Evolutionary conservation across 1,284 basidiomycete species (phyloP), one percentile per base, ranked within the genome.

Genomic region (Trichosporon sp.): DNA sequence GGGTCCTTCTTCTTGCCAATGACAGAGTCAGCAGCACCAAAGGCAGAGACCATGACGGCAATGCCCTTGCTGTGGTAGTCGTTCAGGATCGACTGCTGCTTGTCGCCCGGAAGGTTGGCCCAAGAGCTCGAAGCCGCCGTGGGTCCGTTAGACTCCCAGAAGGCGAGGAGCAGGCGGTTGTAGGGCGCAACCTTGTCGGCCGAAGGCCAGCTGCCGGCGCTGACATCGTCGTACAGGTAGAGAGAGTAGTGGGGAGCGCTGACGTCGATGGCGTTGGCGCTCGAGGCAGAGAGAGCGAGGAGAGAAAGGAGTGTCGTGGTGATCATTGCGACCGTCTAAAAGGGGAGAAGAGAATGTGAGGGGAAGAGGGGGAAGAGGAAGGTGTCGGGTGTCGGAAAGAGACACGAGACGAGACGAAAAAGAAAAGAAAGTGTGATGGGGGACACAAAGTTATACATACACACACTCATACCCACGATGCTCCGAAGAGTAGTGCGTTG

Each of bases 111-210:
- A 34, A 78, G 70, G 36, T 67, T 61, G 9, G 68, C 69, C 81
- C 81, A 82, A 10, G 71, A 69, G 33, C 49, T 65, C 36, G 36
- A 36, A 16, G 59, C 37, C 10, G 59, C 54, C 8, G 57, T 49
- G 0, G 81, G 75, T 9, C 74, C 73, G 23, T 66, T 65, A 36
- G 76, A 71, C 66, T 81, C 76, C 82, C 82, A 83, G 70, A 84
- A 83, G 3, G 82, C 80, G 34, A 83, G 76, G 61, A 83, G 79
- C 71, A 82, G 82, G 23, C 78, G 76, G 74, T 80, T 82, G 75
- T 73, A 79, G 1, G 66, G 66, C 59, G 32, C 3, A 40, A 68
- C 49, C 56, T 61, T 68, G 59, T 61, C 61, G 16, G 66, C 59
- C 0, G 49, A 61, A 44, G 37, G 65, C 64, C 34, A 81, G 67